Evolutionary conservation across 2,329 filamentous ascomycete species (phyloP), one percentile per base, ranked within the genome.

Genomic region (Cylindrodendrum hubeiense): DNA sequence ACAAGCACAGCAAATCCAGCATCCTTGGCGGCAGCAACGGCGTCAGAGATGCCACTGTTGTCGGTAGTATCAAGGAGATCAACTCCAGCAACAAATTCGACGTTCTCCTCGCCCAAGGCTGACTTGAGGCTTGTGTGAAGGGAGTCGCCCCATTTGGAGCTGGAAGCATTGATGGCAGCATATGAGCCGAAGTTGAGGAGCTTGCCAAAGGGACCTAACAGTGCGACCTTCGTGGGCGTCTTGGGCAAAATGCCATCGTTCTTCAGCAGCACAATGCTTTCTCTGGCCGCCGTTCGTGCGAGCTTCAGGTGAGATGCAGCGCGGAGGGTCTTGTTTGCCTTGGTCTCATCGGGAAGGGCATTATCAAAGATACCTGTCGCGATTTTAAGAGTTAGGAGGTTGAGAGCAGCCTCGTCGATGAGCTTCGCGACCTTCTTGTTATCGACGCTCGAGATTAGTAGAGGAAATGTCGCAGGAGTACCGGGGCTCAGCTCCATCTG

Each of bases 221-320:
- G 59, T 33, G 63, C 72, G 0, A 60, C 60, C 62, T 69, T 71
- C 6, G 60, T 34, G 1, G 67, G 81, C 7, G 87, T 75, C 5
- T 89, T 88, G 1, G 91, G 80, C 2, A 87, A 76, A 21, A 80
- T 79, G 13, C 83, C 82, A 33, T 89, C 83, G 65, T 91, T 91
- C 78, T 91, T 90, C 41, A 91, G 78, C n/a, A 91, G 82, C 3
- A 91, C 88, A 17, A 90, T 58, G 5, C 62, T 64, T 30, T 70
- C 66, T n/a, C 64, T 58, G 6, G 60, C 67, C n/a, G 66, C 64
- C 10, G 69, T 62, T 1, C 43, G 65, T 1, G 67, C 62, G 3
- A 71, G 33, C 17, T 60, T 49, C 3, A 66, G 22, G 44, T 71
- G 68, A 2, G 50, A 43, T 3, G 54, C 3, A 10, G 62, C 39